Evolutionary conservation across 116 monocot genomes (phyloP), one percentile per base, ranked within the genome.

Genomic region (Dioscorea cayenensis): DNA sequence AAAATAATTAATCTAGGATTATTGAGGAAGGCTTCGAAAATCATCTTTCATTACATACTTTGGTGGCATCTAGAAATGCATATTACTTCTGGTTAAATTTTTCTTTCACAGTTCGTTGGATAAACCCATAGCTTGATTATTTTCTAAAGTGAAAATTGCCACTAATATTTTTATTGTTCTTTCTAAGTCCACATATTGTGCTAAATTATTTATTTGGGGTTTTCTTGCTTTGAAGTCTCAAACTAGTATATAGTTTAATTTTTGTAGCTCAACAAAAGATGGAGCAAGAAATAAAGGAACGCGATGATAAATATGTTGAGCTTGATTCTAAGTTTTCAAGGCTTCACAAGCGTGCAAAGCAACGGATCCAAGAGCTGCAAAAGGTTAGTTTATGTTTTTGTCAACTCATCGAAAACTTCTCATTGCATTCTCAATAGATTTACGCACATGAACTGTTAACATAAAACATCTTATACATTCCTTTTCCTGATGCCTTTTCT

Each of bases 311-410:
- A 77, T 87, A 90, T 79, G 80, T 74, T 68, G 95, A 96, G 29
- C 71, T 93, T 63, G 97, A 99, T 76, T 74, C 91, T 43, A 99
- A 99, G 78, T 86, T 99, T 76, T 79, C 80, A 72, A 93, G 97
- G 75, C 94, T 99, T 73, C 97, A 93, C 77, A 99, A 99, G 69
- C 97, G 97, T 69, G 97, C 94, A 65, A 99, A 90, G 71, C 97
- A 99, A 77, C 82, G 86, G 13, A 99, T 99, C 69, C 97, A 99
- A 80, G 97, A 99, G 27, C 29, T 99, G 69, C 97, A 99, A 73
- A 99, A 99, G 94, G 97, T 88, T 64, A 52, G 22, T 64, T 66
- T 25, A 51, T 8, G 69, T 63, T 65, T 14, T 23, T 69, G 10
- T 55, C 9, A 4, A 27, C 49, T 12, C 3, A 49, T 69, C 49